phyloP scores from a whole-genome alignment of 805 yeast species.

The Myxozyma nipponensis region DNA sequence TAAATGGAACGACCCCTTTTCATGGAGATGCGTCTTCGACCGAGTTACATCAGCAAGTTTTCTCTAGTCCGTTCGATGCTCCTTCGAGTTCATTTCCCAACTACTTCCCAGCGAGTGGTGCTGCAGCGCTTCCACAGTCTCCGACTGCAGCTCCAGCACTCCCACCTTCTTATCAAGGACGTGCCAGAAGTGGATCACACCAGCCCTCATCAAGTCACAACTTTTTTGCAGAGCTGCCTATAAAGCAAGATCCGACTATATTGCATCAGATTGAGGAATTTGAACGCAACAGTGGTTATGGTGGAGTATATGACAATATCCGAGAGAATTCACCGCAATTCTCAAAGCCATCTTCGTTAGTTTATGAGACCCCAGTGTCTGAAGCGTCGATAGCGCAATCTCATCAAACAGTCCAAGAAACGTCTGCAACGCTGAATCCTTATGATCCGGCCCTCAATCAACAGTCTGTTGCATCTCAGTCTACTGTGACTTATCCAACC shows the following conservation, averaged over 20 bases:
- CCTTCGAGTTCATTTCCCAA: background rate
- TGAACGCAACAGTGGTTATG: too few relatives aligned
- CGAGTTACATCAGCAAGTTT: background rate
- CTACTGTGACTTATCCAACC: background rate
- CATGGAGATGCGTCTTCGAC: background rate
- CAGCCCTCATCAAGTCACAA: background rate
- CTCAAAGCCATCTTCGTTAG: too few relatives aligned
- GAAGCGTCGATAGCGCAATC: too few relatives aligned
- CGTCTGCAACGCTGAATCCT: too few relatives aligned
- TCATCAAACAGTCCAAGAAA: too few relatives aligned
- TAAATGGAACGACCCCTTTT: background rate
- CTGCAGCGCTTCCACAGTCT: background rate
- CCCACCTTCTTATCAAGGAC: background rate
- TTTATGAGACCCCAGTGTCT: too few relatives aligned
- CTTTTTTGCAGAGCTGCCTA: slow-evolving; percentile 20
- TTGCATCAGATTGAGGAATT: slow-evolving; percentile 12
- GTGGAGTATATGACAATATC: too few relatives aligned
- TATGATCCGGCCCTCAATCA: too few relatives aligned
- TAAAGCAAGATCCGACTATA: slow-evolving; percentile 7
- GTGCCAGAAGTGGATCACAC: background rate
- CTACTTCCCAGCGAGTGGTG: background rate
- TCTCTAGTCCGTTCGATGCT: background rate
- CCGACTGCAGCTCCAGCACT: background rate
- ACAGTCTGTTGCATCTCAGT: background rate
- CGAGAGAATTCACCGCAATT: too few relatives aligned